These are phyloP conservation scores for Ophiostoma populinum DNA, from an alignment of 2,329 filamentous ascomycete species.

Conservation along the genomic window DNA sequence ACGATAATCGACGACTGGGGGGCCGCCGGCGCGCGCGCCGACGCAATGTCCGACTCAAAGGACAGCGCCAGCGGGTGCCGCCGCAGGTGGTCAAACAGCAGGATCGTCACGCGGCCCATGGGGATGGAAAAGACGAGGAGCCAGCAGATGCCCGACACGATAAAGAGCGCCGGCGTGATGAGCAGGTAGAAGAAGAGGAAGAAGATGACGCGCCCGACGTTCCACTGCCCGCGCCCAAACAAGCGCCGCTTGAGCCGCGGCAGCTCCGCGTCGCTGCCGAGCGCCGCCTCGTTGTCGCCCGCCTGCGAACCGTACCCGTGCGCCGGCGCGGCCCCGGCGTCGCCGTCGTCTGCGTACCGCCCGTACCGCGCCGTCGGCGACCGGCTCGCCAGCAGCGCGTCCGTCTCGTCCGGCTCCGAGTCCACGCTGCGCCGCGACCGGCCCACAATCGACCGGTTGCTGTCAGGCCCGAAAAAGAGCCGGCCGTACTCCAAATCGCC, in stretches of 20 bases:
- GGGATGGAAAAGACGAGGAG: conserved; percentile 95
- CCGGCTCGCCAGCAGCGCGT: conserved; percentile 65
- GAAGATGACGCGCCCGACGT: conserved; percentile 82
- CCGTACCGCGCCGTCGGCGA: neutral
- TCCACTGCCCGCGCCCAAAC: conserved; percentile 94
- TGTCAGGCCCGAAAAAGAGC: conserved; percentile 80
- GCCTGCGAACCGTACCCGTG: too few species aligned
- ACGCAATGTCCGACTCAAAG: conserved; percentile 73
- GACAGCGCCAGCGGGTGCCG: conserved; percentile 84
- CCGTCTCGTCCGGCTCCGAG: conserved; percentile 67
- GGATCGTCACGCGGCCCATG: conserved; percentile 87
- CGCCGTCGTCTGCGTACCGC: neutral
- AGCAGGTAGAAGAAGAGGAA: conserved; percentile 92
- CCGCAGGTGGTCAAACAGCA: conserved; percentile 79
- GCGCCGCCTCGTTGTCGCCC: conserved; percentile 2
- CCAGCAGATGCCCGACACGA: conserved; percentile 85
- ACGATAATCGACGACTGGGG: conserved; percentile 75
- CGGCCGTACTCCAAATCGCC: conserved; percentile 91
- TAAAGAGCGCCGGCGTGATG: conserved; percentile 67
- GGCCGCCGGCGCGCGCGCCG: conserved; percentile 51
- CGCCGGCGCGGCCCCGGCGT: neutral
- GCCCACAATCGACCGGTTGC: conserved; percentile 65
- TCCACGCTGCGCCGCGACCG: conserved; percentile 78
- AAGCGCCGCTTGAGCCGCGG: conserved; percentile 57
- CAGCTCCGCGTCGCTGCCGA: conserved; percentile 14